Evolutionary conservation across 306 rosid genomes (phyloP), one percentile per base, ranked within the genome.

Genomic region (Leucaena leucocephala): DNA sequence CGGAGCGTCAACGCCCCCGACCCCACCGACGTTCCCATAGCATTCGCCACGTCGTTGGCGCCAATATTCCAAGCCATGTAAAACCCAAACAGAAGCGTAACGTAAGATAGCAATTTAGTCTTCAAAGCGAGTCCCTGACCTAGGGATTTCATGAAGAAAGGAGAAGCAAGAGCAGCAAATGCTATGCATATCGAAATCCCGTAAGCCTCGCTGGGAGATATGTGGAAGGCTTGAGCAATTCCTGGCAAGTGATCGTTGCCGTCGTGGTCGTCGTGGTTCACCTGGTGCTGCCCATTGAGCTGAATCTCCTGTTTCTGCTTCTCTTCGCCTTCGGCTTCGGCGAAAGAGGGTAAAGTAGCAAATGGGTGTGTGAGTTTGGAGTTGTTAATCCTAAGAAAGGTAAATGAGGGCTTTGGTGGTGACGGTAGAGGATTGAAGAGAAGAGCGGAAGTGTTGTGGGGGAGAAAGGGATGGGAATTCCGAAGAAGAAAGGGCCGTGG

Each of bases 21-120:
- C 0, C 99, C 99, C 46, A 93, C 99, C 6, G 98, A 96, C 8
- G 99, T 96, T 3, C 99, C 99, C 99, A 96, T 96, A 1, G 99
- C 99, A 78, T 96, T 96, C 0, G 99, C 99, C 79, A 96, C 99
- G 61, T 96, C 99, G 59, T 96, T 96, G 33, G 99, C 98, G 13
- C 99, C 99, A 21, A 96, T 96, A 79, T 96, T 96, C 99, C 99
- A 96, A 40, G 98, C 99, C 99, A 96, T 96, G 85, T 96, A 96
- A 42, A 96, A 93, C n/a, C 98, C 99, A 69, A 90, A 90, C 57
- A 96, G 68, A 17, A 96, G 79, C 0, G 99, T 91, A 0, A 21
- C 86, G 52, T 96, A 96, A 0, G 98, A 91, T 48, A 93, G 46
- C 42, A 88, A 17, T 55, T 83, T 92, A 6, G 89, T 89, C 94